A percentile compares a stretch with the other conserved stretches of the same genome.
These are phyloP conservation scores for Linanthus parryae DNA, from an alignment of 148 eudicot genomes.

Conservation along the genomic window DNA sequence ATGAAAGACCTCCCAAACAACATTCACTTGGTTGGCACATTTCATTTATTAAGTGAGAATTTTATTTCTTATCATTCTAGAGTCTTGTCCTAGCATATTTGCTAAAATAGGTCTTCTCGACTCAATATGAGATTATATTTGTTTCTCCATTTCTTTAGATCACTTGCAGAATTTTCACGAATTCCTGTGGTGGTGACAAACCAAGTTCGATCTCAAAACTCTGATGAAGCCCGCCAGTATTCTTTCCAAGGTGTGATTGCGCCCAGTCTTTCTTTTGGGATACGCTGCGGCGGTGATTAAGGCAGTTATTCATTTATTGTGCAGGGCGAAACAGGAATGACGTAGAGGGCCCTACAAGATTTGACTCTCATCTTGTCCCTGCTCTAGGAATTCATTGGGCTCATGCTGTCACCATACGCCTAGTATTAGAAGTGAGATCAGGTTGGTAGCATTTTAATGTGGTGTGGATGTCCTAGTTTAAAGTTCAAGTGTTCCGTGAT, in stretches of 20 bases:
- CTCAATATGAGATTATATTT: background rate
- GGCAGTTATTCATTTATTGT: conserved; percentile 1
- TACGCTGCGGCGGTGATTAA: background rate
- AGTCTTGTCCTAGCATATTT: background rate
- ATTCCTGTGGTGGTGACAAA: conserved; percentile 89
- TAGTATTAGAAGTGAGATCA: conserved; percentile 73
- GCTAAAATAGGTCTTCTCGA: background rate
- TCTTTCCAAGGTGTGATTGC: conserved; percentile 81
- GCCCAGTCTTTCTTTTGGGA: too few relatives aligned
- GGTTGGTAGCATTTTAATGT: conserved; percentile 49
- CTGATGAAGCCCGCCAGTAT: conserved; percentile 47
- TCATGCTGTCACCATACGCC: conserved; percentile 85
- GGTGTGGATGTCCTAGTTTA: too few relatives aligned
- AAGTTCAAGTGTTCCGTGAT: too few relatives aligned
- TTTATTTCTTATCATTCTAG: background rate
- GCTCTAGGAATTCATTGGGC: conserved; percentile 91
- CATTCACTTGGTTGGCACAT: conserved; percentile 82
- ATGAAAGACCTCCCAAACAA: conserved; percentile 47
- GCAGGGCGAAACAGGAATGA: conserved; percentile 35
- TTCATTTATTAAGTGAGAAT: conserved; percentile 73
- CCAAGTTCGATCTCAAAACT: conserved; percentile 75
- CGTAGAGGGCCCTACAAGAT: conserved; percentile 21
- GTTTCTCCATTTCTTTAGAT: conserved; percentile 32
- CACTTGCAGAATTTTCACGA: conserved; percentile 78
- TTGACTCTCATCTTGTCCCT: conserved; percentile 74